Evolutionary conservation across 2,329 filamentous ascomycete genomes (phyloP).

Genomic region (Microsporum audouinii): DNA sequence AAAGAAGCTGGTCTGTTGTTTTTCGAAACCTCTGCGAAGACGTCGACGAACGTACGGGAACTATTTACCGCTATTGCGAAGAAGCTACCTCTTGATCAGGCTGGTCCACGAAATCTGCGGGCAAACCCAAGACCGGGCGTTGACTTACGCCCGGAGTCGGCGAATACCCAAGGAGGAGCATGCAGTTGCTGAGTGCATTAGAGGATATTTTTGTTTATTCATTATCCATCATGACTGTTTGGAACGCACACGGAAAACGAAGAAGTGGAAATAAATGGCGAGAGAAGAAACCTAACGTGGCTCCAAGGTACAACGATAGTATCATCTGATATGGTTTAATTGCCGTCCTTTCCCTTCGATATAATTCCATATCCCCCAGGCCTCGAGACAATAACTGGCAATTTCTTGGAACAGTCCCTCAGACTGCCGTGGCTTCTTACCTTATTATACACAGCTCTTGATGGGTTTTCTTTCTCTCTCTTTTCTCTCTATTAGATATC

Average conservation of each 20-base stretch:
- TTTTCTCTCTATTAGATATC: conserved; percentile 17
- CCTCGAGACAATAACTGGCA: neutral
- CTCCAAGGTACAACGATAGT: neutral
- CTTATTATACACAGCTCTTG: neutral
- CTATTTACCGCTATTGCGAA: conserved; percentile 96
- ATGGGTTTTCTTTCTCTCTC: conserved; percentile 13
- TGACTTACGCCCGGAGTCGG: conserved; percentile 53
- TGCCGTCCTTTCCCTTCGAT: neutral
- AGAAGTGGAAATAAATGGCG: neutral
- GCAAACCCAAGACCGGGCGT: conserved; percentile 53
- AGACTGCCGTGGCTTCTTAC: neutral
- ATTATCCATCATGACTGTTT: neutral
- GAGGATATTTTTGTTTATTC: neutral
- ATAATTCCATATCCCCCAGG: neutral
- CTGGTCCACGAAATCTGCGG: conserved; percentile 76
- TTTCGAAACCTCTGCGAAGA: conserved; percentile 98
- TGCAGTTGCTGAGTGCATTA: conserved; percentile 50
- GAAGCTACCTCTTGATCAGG: conserved; percentile 93
- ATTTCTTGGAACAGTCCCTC: neutral
- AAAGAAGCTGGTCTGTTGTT: conserved; percentile 88
- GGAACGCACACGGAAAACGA: neutral
- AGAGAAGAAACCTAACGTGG: neutral
- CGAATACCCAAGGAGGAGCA: conserved; percentile 47
- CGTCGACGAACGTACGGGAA: conserved; percentile 87
- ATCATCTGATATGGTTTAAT: neutral